A percentile compares a stretch with the other conserved stretches of the same genome.
Evolutionary conservation across 352 stramenopile species (phyloP).

Genomic region (Globisporangium solare): DNA sequence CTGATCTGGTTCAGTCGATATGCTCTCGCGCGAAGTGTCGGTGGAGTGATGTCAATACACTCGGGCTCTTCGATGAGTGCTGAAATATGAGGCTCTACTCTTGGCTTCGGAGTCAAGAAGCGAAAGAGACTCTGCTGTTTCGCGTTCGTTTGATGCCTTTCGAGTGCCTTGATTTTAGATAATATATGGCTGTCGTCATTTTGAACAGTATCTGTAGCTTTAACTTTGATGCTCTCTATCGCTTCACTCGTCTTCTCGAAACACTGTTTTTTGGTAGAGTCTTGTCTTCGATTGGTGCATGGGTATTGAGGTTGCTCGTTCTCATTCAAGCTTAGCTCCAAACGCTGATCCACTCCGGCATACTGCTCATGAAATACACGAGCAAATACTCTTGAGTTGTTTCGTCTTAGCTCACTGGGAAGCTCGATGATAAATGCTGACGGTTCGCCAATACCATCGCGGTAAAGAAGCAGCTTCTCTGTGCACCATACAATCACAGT

Average conservation of each 20-base stretch:
- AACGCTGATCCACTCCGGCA: conserved; percentile 19
- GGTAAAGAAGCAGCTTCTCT: conserved; percentile 17
- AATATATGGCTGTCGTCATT: conserved; percentile 35
- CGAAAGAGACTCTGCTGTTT: conserved; percentile 41
- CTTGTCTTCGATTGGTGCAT: not conserved
- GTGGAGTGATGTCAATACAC: not conserved
- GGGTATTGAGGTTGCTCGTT: not conserved
- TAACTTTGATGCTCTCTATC: not conserved
- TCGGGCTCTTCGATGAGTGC: not conserved
- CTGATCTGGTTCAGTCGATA: not conserved
- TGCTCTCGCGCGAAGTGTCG: not conserved
- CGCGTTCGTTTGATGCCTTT: conserved; percentile 33
- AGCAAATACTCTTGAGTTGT: conserved; percentile 12
- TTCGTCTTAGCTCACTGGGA: conserved; percentile 4
- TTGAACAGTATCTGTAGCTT: not conserved
- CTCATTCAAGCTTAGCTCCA: conserved; percentile 9
- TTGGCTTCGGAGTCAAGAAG: conserved; percentile 18
- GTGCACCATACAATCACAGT: conserved; percentile 13
- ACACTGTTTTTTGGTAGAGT: not conserved
- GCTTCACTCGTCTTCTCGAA: not conserved
- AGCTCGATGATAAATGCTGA: conserved; percentile 2
- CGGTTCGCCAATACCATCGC: conserved; percentile 9
- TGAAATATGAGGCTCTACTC: not conserved
- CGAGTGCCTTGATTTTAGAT: conserved; percentile 43
- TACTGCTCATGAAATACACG: conserved; percentile 22